Evolutionary conservation across 305 asterid genomes (phyloP).

Genomic region (Solanum hybrid): DNA sequence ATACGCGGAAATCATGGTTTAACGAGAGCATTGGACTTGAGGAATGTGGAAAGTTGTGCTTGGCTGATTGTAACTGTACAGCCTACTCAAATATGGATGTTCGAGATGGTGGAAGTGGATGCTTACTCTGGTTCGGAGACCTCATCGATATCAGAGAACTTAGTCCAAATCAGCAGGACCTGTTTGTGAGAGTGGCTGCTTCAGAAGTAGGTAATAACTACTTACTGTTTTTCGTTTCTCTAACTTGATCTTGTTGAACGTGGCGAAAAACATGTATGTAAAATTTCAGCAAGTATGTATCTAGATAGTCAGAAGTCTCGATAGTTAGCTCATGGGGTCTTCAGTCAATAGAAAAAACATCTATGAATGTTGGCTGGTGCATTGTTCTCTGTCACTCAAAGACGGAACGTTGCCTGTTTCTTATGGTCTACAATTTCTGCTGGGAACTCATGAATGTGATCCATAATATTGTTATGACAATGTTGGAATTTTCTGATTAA

Average conservation of each 20-base stretch:
- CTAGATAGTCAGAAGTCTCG: neutral
- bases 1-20: neutral
- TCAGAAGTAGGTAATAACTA: slow-evolving; percentile 11
- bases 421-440: neutral
- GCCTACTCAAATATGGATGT: slow-evolving; percentile 12
- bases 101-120: slow-evolving; percentile 9
- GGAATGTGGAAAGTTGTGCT: slow-evolving; percentile 14
- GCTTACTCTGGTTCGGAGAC: slow-evolving; percentile 16
- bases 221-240: neutral
- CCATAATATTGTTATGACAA: neutral
- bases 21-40: slow-evolving; percentile 5
- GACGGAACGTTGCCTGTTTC: neutral
- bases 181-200: slow-evolving; percentile 14
- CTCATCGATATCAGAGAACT: slow-evolving; percentile 15
- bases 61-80: slow-evolving; percentile 14
- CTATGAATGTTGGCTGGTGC: neutral
- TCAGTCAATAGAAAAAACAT: neutral
- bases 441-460: neutral
- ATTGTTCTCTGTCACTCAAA: neutral
- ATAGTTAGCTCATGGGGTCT: neutral
- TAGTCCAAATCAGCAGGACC: neutral
- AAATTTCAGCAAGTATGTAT: neutral
- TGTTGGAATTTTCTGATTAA: neutral
- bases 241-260: neutral
- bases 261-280: neutral